Evolutionary conservation across 805 yeast genomes (phyloP).

Genomic region (Clavispora asparagi): DNA sequence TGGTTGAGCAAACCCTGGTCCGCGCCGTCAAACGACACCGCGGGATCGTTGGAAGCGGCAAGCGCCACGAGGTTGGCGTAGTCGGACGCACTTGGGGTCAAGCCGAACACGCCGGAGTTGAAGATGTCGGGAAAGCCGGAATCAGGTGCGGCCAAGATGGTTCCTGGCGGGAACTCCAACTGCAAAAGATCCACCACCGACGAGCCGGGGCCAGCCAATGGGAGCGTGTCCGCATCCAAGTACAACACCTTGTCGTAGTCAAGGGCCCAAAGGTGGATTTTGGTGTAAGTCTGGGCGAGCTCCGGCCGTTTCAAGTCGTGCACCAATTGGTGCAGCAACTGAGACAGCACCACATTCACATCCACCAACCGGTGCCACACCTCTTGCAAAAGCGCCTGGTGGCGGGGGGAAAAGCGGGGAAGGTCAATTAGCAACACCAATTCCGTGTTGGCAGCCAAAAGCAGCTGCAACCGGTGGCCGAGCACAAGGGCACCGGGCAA

Average conservation of each 20-base stretch:
- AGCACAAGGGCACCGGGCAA: constrained; percentile 55
- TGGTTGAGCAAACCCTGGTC: constrained; percentile 89
- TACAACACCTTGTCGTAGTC: constrained; percentile 16
- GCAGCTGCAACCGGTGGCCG: constrained; percentile 27
- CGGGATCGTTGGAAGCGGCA: constrained; percentile 12
- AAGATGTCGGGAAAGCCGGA: constrained; percentile 17
- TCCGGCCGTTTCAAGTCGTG: constrained; percentile 26
- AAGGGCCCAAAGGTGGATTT: constrained; percentile 15
- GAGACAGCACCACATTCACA: constrained; percentile 21
- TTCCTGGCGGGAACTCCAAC: constrained; percentile 11
- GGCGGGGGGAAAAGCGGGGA: constrained; percentile 20
- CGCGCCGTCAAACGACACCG: constrained; percentile 70
- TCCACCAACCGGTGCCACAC: constrained; percentile 29
- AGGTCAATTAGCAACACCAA: constrained; percentile 33
- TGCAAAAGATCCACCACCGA: constrained; percentile 23
- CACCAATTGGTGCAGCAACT: constrained; percentile 20
- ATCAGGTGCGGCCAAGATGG: constrained; percentile 17
- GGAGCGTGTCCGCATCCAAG: constrained; percentile 16
- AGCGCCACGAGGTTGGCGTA: constrained; percentile 25
- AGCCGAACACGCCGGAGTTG: constrained; percentile 16
- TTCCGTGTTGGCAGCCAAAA: constrained; percentile 7
- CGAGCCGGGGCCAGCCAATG: constrained; percentile 10
- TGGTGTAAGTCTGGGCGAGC: constrained; percentile 14
- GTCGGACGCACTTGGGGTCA: constrained; percentile 12
- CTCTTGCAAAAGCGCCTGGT: constrained; percentile 20